Base-by-base conservation (phyloP, 768 basidiomycete species). In the Termitomyces sp. region DNA sequence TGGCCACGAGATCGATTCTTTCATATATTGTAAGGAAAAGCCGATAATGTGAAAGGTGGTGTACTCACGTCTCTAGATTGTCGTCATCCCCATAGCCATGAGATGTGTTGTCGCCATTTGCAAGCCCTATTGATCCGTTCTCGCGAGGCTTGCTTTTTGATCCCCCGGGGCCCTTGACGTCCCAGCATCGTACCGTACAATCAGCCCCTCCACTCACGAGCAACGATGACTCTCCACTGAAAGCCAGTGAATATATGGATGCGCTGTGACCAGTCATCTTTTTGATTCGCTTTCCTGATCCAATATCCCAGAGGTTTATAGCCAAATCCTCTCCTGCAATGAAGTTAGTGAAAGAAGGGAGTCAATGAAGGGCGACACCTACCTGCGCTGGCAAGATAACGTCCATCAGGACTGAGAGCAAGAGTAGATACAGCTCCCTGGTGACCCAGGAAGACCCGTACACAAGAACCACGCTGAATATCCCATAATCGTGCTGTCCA, bases 101-200 rank as follows among this genome's bases (percentile, higher is more conserved):
- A 51, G 56, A 42, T n/a, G 36, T 0, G 55, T 60, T 54, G 67
- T 68, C 63, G 62, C 67, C 41, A 65, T 68, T 16, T 48, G 53
- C 47, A 43, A 57, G 16, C 41, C 72, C 63, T 22, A 56, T 43
- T 12, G 51, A 50, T 32, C 82, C 85, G 65, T 84, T 86, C 68
- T 84, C 85, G 37, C 78, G 78, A 13, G 78, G 63, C 68, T 87
- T 90, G 24, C 64, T 72, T 26, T 78, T 79, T 12, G 72, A 67
- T 0, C 90, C 90, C 12, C 92, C 93, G 10, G 88, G 71, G 46
- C 79, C 73, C 71, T 90, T 95, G 36, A 97, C 87, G 69, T 99
- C 97, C 97, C 97, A 99, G 57, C 94, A 94, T n/a, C 96, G 81
- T 18, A 98, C 94, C 0, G 97, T 98, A 83, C 92, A 95, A 69